Evolutionary conservation across 2,329 filamentous ascomycete species (phyloP), one percentile per base, ranked within the genome.

Genomic region (Fonsecaea erecta): DNA sequence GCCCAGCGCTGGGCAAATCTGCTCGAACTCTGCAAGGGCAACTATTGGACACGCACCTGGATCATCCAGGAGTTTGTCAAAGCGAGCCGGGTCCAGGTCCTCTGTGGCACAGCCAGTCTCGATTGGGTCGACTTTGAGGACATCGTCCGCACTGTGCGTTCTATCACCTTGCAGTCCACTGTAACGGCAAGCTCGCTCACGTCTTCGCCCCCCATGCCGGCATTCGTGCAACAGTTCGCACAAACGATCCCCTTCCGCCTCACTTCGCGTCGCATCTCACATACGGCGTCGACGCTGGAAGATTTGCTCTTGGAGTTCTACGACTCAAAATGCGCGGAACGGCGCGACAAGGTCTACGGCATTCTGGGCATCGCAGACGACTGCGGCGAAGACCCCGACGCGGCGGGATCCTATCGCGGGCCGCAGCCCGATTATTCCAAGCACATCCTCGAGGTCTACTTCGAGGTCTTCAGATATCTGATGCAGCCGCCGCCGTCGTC

Each of bases 81-180:
- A 53, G 70, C 67, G 28, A 63, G 62, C 60, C 34, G 56, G 8
- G 52, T 73, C 51, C 59, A 71, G 51, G 64, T 72, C 8, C 35
- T 67, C 11, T 69, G 69, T 30, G 71, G 71, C 26, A 79, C 76
- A 3, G 77, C 79, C 59, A 79, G 77, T 76, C 75, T 78, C 4
- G 73, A 76, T 21, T 79, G 77, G 71, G 76, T 74, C 2, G 75
- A 76, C 64, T 80, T 79, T 61, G 78, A 76, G 8, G 80, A 75
- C 4, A 75, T 77, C 0, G 75, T 80, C 28, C 76, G 61, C 34
- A 21, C 51, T 32, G 40, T 68, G 11, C 53, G 63, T 18, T 55
- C 62, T 5, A 46, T 63, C 24, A 56, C 28, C 8, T 26, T 18
- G 4, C 21, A 3, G 8, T 24, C 28, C 16, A 8, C 7, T 12